Base-by-base conservation (phyloP, 202 grass and related monocot genomes). In the Saccharum hybrid region DNA sequence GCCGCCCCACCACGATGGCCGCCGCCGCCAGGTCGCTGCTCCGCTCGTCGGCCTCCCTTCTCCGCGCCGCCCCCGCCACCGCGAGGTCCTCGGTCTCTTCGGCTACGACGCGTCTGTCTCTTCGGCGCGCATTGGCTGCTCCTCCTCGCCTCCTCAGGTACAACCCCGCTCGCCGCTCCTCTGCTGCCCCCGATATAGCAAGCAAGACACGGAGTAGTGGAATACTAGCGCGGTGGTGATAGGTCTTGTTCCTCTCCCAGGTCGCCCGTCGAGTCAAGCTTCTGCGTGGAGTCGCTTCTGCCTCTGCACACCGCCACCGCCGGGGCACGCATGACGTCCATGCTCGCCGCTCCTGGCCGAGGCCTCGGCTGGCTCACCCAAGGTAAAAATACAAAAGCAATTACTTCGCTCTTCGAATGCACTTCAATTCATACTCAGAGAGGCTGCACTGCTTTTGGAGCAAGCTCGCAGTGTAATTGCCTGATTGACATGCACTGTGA, bases 271-370 rank as follows among this genome's bases (percentile, higher is more conserved):
- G 88, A 91, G 79, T 67, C 76, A 15, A 92, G 89, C 69, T 90
- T 97, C 76, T 94, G 91, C 56, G 75, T 92, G 33, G 94, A 97
- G 63, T 94, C 91, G 2, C 77, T 97, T 62, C 67, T 97, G 41
- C 94, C 94, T 38, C 82, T 97, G 40, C 94, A 97, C 87, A 94
- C 85, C 77, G 87, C 87, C 81, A 94, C 80, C 19, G 94, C 94
- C 7, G 54, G 63, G 22, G 89, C 94, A 23, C 77, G 92, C 23
- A 90, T 94, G 91, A 97, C 85, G 63, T 97, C 94, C 78, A 87
- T 94, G 89, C 89, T 97, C 14, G 88, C 89, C 33, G 46, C 83
- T 52, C 90, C 94, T 41, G 88, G 83, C 46, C 71, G 38, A 56
- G 83, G 87, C 68, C 81, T 86, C 63, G 85, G 88, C 6, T 90